These are phyloP conservation scores for Saccharomyces paradoxus DNA, from an alignment of 805 yeast genomes.

Conservation along the genomic window DNA sequence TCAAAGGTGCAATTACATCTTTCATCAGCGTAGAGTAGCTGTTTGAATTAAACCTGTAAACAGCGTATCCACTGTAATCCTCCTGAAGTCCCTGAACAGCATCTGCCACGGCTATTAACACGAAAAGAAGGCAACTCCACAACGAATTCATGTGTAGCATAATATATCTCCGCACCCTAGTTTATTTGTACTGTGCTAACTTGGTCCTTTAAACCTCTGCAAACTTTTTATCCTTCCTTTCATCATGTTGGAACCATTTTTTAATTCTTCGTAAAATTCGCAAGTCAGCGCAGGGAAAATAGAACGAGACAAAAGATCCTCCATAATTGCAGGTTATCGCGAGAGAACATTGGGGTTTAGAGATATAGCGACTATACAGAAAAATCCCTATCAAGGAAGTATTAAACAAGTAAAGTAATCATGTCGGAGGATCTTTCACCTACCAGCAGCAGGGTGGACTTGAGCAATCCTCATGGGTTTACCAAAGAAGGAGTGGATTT, in stretches of 20 bases:
- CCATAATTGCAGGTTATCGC: neutral
- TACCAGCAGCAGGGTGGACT: slow-evolving; percentile 20
- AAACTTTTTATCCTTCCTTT: neutral
- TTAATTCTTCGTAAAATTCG: neutral
- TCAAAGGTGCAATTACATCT: slow-evolving; percentile 8
- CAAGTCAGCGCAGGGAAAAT: neutral
- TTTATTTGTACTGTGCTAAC: neutral
- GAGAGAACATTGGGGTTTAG: neutral
- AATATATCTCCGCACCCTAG: neutral
- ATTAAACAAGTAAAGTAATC: neutral
- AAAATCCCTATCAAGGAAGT: neutral
- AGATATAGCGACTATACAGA: neutral
- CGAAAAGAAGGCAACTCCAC: neutral
- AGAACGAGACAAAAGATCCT: neutral
- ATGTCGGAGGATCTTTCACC: slow-evolving; percentile 21
- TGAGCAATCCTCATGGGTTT: slow-evolving; percentile 36
- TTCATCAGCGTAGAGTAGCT: slow-evolving; percentile 4
- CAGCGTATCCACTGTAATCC: slow-evolving; percentile 17
- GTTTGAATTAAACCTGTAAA: slow-evolving; percentile 17
- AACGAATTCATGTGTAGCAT: neutral
- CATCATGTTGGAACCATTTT: neutral
- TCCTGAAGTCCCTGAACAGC: neutral
- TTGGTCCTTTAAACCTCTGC: neutral
- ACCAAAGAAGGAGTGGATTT: slow-evolving; percentile 42
- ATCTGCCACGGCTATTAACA: neutral